phyloP scores from a whole-genome alignment of 768 basidiomycete species.

The Botryobasidium botryosum region DNA sequence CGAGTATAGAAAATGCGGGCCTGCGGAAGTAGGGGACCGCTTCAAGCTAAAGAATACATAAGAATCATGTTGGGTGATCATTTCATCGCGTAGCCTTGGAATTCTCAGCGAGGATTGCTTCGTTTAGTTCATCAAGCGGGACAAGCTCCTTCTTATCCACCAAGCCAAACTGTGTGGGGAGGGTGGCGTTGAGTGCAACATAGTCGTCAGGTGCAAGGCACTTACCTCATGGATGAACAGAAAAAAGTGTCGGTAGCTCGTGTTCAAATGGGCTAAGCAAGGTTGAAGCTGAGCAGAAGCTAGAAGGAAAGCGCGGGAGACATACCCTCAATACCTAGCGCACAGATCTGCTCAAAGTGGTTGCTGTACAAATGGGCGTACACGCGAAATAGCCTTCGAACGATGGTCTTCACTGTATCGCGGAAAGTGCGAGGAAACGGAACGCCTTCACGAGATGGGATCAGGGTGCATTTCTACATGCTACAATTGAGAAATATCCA shows the following conservation, averaged over 20 bases:
- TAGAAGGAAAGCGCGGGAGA: background rate
- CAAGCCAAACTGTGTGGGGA: constrained; percentile 51
- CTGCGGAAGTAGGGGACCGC: too few species aligned
- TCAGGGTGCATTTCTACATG: constrained; percentile 2
- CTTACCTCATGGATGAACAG: constrained; percentile 87
- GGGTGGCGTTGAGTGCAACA: background rate
- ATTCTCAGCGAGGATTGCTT: constrained; percentile 58
- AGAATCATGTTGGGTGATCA: too few species aligned
- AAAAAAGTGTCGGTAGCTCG: constrained; percentile 96
- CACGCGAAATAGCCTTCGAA: constrained; percentile 84
- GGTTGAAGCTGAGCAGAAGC: background rate
- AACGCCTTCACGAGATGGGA: constrained; percentile 37
- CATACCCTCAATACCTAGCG: constrained; percentile 90
- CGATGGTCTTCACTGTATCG: constrained; percentile 80
- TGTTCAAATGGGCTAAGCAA: constrained; percentile 80
- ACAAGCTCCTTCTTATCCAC: constrained; percentile 95
- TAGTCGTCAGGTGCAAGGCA: too few species aligned
- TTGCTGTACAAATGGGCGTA: constrained; percentile 99
- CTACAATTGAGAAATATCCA: constrained; percentile 20
- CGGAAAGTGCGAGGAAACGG: constrained; percentile 83
- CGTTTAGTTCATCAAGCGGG: constrained; percentile 88
- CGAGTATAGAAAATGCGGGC: too few species aligned
- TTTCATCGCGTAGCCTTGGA: background rate
- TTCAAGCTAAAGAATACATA: too few species aligned
- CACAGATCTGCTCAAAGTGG: constrained; percentile 98